phyloP scores from a whole-genome alignment of 2,329 filamentous ascomycete genomes.

The Diplodia sapinea region DNA sequence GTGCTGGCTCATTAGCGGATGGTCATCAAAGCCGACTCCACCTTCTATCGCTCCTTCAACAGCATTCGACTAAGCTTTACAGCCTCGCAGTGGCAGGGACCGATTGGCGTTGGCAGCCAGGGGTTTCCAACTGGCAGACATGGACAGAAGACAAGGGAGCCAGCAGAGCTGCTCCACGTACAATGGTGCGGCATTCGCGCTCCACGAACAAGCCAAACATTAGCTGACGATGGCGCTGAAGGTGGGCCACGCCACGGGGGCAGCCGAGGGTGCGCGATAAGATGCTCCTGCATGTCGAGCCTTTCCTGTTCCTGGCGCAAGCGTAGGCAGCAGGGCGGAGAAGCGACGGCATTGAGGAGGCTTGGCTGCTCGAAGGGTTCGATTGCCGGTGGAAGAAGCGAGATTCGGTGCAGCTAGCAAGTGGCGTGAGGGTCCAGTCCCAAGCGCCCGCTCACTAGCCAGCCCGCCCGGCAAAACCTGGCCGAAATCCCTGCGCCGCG shows the following conservation, averaged over 20 bases:
- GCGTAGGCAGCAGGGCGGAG: slow-evolving; percentile 27
- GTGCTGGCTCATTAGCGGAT: neutral
- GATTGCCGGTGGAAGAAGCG: neutral
- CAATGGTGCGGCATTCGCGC: neutral
- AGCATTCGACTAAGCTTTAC: slow-evolving; percentile 8
- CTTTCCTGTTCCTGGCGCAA: slow-evolving; percentile 20
- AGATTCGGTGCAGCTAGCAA: neutral
- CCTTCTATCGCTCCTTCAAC: slow-evolving; percentile 11
- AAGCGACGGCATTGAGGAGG: neutral
- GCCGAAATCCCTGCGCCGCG: neutral
- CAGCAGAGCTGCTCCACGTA: neutral
- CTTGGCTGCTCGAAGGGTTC: neutral
- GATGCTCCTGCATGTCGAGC: neutral
- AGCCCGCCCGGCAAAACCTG: slow-evolving; percentile 1
- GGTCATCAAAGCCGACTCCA: slow-evolving; percentile 23
- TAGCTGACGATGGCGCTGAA: slow-evolving; percentile 3
- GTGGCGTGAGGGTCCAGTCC: slow-evolving; percentile 14
- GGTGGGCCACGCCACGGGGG: slow-evolving; percentile 10
- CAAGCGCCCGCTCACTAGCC: slow-evolving; percentile 9
- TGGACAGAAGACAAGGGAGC: neutral
- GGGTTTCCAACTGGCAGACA: neutral
- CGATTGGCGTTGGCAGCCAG: neutral
- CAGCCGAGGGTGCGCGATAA: neutral
- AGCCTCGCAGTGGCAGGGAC: neutral
- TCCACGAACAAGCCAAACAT: slow-evolving; percentile 11